Base-by-base conservation (phyloP, 2,329 filamentous ascomycete genomes). In the Colletotrichum camelliae region DNA sequence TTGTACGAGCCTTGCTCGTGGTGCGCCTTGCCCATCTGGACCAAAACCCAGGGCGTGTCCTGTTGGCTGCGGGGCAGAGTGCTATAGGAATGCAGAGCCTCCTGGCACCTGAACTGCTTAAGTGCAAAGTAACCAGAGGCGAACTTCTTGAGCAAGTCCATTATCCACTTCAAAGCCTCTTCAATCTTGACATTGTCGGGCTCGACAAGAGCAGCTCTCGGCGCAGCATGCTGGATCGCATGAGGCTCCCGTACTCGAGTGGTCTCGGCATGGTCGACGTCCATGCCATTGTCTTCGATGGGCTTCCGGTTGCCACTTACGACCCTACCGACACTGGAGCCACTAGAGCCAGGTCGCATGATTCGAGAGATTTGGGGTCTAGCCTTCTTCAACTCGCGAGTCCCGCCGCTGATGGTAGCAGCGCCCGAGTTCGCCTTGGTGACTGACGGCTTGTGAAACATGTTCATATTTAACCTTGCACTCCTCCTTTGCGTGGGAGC, bases 1-100 rank as follows among this genome's bases (percentile, higher is more conserved):
- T 89, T 87, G 82, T 98, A 98, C 78, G 94, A 91, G 12, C 94
- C 94, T 82, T 96, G 95, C 86, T 99, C 97, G 83, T 98, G 98
- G 82, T 97, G 92, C 21, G 96, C 95, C 79, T 95, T 94, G 9
- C 96, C 97, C 82, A 98, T 93, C 81, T 98, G 95, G 7, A 96
- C 93, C 72, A 98, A 89, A 16, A 98, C 95, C 95, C 96, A 98
- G 2, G 97, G 95, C 2, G 96, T 98, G 77, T 98, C 96, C 79
- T 95, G 93, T 80, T 98, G 96, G 7, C 89, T 86, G 35, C 91
- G 87, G 2, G 95, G 93, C 24, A 99, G 87, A 1, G 92, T 89
- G 75, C 90, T 90, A 82, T 96, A 96, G 4, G 92, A 89, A 76
- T 94, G 91, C 62, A 98, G 86, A 3, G 97, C 94, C 75, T 97